Base-by-base conservation (phyloP, 805 yeast genomes). In the Lachancea cidri region DNA sequence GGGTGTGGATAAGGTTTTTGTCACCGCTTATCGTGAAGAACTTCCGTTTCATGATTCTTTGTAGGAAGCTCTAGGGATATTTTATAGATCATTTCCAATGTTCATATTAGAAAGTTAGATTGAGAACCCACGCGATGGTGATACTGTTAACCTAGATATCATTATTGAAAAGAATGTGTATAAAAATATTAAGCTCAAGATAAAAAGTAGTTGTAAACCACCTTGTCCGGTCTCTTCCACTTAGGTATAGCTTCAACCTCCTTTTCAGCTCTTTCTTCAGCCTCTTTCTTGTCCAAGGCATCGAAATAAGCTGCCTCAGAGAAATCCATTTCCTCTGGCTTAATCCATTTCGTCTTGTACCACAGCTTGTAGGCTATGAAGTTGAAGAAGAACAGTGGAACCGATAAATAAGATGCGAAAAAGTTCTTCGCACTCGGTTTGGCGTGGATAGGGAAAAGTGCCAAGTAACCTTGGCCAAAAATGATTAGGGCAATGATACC, bases 401-500 rank as follows among this genome's bases (percentile, higher is more conserved):
- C 70, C 9, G 86, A 77, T 52, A 86, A 67, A 62, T 80, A 85
- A 18, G 76, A 67, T 56, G 73, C 66, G 70, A 86, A 86, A 71
- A 86, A 86, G 34, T 52, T 64, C 30, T 62, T 53, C 6, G 86
- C 84, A 56, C 65, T 69, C 39, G 83, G 76, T 7, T 62, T 35
- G 5, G 44, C 68, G 11, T 78, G 77, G 35, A 78, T 56, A 41
- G 95, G 95, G 72, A 71, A 85, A 32, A 83, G 65, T 5, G 93
- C 89, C 44, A 81, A 72, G 86, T 91, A 86, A 70, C 86, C 84
- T 65, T 84, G 89, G 22, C 88, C 86, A 42, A 76, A 66, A 45
- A 87, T 68, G 47, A 86, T 79, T 42, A 82, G 60, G 24, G 73
- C 29, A 58, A 79, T 79, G 55, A 87, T 64, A 18, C 64, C 43